Base-by-base conservation (phyloP, 2,329 filamentous ascomycete genomes). In the Myriosclerotinia curreyana region DNA sequence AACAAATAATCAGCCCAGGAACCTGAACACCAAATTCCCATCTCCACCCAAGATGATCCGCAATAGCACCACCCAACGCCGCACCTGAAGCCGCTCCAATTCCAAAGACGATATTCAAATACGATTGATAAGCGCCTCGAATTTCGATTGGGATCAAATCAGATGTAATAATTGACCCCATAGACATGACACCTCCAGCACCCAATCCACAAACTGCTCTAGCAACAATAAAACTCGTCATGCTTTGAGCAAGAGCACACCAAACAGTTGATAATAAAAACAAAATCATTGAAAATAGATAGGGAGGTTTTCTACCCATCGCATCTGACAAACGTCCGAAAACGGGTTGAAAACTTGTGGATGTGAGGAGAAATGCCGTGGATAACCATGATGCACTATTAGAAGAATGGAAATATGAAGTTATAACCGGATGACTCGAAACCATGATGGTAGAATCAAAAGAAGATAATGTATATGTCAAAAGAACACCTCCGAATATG, bases 361-460 rank as follows among this genome's bases (percentile, higher is more conserved):
- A 90, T 0, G 90, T 92, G 46, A 95, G 80, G 44, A 94, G 76
- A 68, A 92, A 94, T 0, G 89, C 85, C 0, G 90, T 94, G 1
- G 89, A 92, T 5, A 94, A 80, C 91, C 91, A 95, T 2, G 90
- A 92, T 3, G 91, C 91, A 54, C 86, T 86, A 74, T 94, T 92
- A 40, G 89, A 90, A 56, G 88, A 84, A 66, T 86, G 79, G 75
- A 94, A 94, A 74, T 93, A 86, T 0, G 89, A 92, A 0, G 90
- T 92, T 66, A 94, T 92, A 64, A 91, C 88, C 0, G 90, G 90
- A 74, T 95, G 90, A 50, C 83, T 88, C 2, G 89, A 91, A 5
- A 89, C 89, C 89, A 94, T 92, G 69, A 94, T 83, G 5, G 90
- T 94, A 14, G 84, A 83, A 77, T 94, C 91, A 72, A 94, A 93